These are phyloP conservation scores for Chionographis japonica DNA, from an alignment of 106 monocot genomes.

Conservation along the genomic window DNA sequence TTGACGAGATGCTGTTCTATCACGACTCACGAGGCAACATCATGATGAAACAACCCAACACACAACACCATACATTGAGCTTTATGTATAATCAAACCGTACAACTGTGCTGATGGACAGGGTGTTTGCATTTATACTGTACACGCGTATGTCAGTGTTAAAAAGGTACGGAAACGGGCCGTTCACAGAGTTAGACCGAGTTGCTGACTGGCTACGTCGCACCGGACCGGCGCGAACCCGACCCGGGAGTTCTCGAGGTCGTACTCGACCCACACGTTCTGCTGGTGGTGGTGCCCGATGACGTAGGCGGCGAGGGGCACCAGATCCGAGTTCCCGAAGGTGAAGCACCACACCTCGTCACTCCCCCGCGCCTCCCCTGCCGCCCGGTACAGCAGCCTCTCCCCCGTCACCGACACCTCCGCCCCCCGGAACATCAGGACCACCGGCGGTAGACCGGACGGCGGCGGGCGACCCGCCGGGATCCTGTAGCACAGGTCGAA, in stretches of 20 bases:
- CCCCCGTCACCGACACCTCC: slow-evolving; percentile 59
- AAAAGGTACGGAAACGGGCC: too few species aligned
- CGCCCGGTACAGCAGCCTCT: slow-evolving; percentile 61
- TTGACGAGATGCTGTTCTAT: too few species aligned
- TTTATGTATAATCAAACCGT: too few species aligned
- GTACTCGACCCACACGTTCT: slow-evolving; percentile 96
- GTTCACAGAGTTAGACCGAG: slow-evolving; percentile 25
- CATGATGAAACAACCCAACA: too few species aligned
- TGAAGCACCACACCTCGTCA: slow-evolving; percentile 71
- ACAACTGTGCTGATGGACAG: too few species aligned
- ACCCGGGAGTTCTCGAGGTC: slow-evolving; percentile 66
- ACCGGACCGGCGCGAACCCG: slow-evolving; percentile 79
- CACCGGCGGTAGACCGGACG: slow-evolving; percentile 42
- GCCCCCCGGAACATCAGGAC: slow-evolving; percentile 56
- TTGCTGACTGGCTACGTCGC: slow-evolving; percentile 67
- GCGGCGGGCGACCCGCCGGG: neutral
- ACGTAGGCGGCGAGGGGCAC: slow-evolving; percentile 78
- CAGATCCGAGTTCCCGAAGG: slow-evolving; percentile 93
- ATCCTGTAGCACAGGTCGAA: slow-evolving; percentile 72
- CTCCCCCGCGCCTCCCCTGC: slow-evolving; percentile 41
- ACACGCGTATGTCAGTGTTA: too few species aligned
- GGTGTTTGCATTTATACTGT: too few species aligned
- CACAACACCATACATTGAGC: too few species aligned
- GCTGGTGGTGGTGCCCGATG: slow-evolving; percentile 95
- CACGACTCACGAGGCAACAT: too few species aligned